phyloP scores from a whole-genome alignment of 192 early-diverging fungal species.

The Rhizoclosmatium globosum region DNA sequence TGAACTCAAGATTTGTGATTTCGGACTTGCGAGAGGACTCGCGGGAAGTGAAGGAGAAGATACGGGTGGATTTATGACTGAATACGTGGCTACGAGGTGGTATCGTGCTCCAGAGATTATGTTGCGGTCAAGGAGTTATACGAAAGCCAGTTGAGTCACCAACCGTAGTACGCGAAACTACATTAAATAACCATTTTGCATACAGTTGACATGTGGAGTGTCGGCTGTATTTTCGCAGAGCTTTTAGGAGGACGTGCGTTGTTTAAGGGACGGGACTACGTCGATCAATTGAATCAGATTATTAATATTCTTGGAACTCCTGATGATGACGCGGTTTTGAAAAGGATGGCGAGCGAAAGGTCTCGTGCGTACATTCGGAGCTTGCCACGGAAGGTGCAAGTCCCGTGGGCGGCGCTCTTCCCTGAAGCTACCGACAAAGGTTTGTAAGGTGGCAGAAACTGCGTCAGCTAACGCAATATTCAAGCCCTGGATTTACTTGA shows the following conservation, averaged over 20 bases:
- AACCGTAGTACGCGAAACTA: constrained; percentile 28
- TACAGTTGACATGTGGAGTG: constrained; percentile 92
- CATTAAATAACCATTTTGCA: neutral
- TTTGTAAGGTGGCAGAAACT: neutral
- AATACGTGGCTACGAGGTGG: constrained; percentile 95
- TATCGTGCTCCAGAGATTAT: constrained; percentile 99
- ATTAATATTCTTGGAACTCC: constrained; percentile 94
- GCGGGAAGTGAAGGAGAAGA: constrained; percentile 17
- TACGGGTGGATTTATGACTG: constrained; percentile 26
- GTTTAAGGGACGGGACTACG: constrained; percentile 97
- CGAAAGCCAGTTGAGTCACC: constrained; percentile 69
- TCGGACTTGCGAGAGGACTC: constrained; percentile 93
- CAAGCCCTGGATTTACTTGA: constrained; percentile 78
- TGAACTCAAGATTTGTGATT: constrained; percentile 98
- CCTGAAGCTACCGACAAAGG: constrained; percentile 78
- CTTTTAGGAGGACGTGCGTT: constrained; percentile 91
- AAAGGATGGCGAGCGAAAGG: constrained; percentile 90
- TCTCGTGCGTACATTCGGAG: constrained; percentile 96
- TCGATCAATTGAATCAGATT: constrained; percentile 99
- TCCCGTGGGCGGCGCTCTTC: constrained; percentile 88
- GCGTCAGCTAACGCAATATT: neutral
- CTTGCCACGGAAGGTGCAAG: constrained; percentile 86
- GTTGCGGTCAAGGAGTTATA: constrained; percentile 98
- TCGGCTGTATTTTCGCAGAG: constrained; percentile 99
- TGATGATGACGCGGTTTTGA: constrained; percentile 84